phyloP scores from a whole-genome alignment of 2,329 filamentous ascomycete species.

The Bipolaris victoriae region DNA sequence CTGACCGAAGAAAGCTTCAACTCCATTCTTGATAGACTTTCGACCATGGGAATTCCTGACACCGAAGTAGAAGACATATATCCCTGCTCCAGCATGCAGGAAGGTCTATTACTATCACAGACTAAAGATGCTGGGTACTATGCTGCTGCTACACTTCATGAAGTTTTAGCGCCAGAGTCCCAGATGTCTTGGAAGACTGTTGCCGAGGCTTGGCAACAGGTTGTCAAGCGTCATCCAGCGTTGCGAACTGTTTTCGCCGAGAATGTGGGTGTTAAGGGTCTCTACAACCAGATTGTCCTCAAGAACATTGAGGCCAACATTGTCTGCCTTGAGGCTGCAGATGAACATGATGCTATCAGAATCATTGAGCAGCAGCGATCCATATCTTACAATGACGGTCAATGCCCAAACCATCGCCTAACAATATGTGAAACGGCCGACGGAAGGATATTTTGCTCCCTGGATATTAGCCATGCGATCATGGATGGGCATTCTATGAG shows the following conservation, averaged over 20 bases:
- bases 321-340: conserved; percentile 28
- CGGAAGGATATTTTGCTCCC: conserved; percentile 31
- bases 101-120: conserved; percentile 41
- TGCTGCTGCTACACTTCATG: conserved; percentile 40
- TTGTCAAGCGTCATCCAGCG: conserved; percentile 38
- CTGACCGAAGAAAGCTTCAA: conserved; percentile 53
- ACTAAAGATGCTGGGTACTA: conserved; percentile 42
- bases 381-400: conserved; percentile 31
- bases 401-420: conserved; percentile 41
- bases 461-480: conserved; percentile 46
- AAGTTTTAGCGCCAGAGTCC: conserved; percentile 26
- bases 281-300: conserved; percentile 44
- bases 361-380: conserved; percentile 32
- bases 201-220: conserved; percentile 37
- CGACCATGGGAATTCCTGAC: conserved; percentile 44
- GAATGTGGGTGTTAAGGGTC: conserved; percentile 36
- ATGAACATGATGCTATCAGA: conserved; percentile 28
- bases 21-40: conserved; percentile 49
- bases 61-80: conserved; percentile 52
- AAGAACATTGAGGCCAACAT: conserved; percentile 34
- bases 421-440: conserved; percentile 37
- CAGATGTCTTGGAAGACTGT: conserved; percentile 23
- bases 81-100: conserved; percentile 44
- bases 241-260: conserved; percentile 44
- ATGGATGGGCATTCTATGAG: conserved; percentile 47